phyloP scores from a whole-genome alignment of 495 filamentous ascomycete genomes.

The Hypoxylon crocopeplum region DNA sequence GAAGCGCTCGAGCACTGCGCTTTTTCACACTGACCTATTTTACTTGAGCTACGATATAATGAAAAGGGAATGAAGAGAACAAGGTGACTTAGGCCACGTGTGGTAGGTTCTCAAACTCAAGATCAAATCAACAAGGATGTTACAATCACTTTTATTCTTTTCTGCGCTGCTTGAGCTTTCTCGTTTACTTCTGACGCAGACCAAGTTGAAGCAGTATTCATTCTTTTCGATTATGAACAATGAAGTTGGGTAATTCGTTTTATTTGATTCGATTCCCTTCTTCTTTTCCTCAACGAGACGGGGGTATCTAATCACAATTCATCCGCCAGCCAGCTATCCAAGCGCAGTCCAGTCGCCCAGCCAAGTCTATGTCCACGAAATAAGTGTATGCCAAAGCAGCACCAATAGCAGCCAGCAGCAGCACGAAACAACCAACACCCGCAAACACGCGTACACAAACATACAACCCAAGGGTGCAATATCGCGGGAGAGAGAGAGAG shows the following conservation, averaged over 20 bases:
- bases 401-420: too few species aligned
- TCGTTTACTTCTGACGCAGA: not conserved
- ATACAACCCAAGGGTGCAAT: slow-evolving; percentile 17
- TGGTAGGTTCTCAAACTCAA: slow-evolving; percentile 1
- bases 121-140: too few species aligned
- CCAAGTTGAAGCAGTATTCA: too few species aligned
- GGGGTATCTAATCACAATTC: too few species aligned
- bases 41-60: slow-evolving; percentile 15
- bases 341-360: too few species aligned
- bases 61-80: not conserved
- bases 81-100: slow-evolving; percentile 11
- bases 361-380: slow-evolving; percentile 1
- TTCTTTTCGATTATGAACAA: too few species aligned
- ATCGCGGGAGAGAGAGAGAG: slow-evolving; percentile 19
- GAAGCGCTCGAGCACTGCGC: slow-evolving; percentile 9
- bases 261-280: too few species aligned
- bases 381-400: not conserved
- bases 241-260: too few species aligned
- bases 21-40: not conserved
- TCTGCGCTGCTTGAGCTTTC: not conserved
- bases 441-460: not conserved
- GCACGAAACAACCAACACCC: slow-evolving; percentile 1
- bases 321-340: too few species aligned
- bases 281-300: too few species aligned
- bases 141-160: not conserved